phyloP scores from a whole-genome alignment of 2,329 filamentous ascomycete species.

The Tolypocladium tropicale region DNA sequence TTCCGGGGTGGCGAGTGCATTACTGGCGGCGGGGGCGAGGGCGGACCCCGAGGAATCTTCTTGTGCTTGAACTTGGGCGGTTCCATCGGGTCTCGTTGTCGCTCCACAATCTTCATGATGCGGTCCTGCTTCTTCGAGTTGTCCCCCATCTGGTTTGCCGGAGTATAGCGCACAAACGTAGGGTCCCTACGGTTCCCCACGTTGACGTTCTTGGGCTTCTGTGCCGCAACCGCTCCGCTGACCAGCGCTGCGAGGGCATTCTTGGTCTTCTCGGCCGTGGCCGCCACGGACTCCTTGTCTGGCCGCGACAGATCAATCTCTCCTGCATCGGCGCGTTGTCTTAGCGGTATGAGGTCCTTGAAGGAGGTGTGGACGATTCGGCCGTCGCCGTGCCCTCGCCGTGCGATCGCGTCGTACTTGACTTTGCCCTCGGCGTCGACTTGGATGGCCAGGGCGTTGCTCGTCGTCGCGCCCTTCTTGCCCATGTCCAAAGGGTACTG shows the following conservation, averaged over 20 bases:
- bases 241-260: conserved; percentile 75
- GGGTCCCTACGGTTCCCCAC: conserved; percentile 70
- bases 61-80: conserved; percentile 99
- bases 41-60: conserved; percentile 88
- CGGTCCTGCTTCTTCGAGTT: conserved; percentile 80
- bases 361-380: conserved; percentile 90
- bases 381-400: conserved; percentile 74
- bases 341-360: conserved; percentile 89
- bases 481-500: conserved; percentile 97
- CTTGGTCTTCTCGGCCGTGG: conserved; percentile 79
- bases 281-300: conserved; percentile 72
- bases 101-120: conserved; percentile 96
- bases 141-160: conserved; percentile 91
- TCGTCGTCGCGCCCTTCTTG: conserved; percentile 59
- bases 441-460: conserved; percentile 85
- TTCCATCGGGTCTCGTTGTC: conserved; percentile 90
- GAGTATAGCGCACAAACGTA: conserved; percentile 92
- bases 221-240: conserved; percentile 74
- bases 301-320: conserved; percentile 82
- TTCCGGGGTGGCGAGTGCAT: conserved; percentile 94
- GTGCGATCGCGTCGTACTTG: conserved; percentile 91
- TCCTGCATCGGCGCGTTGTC: conserved; percentile 85
- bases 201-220: conserved; percentile 93
- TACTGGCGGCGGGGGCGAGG: conserved; percentile 83
- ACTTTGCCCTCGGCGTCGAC: conserved; percentile 88